Conservation (phyloP, 2,329 filamentous ascomycete genomes). For the Zarea fungicola region DNA sequence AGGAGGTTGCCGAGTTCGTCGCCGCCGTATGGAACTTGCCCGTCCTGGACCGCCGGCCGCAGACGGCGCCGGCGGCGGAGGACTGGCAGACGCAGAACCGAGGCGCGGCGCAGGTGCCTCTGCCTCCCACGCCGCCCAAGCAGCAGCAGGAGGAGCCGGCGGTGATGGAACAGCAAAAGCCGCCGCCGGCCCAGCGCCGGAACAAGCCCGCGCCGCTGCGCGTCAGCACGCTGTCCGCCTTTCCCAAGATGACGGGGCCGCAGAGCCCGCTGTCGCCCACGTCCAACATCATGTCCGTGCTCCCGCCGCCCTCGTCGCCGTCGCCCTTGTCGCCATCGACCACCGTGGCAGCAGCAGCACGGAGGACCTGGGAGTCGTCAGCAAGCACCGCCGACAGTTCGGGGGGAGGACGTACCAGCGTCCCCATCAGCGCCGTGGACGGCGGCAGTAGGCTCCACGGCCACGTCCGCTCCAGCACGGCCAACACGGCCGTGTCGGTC, state of each 20-base stretch:
- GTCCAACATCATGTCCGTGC: conserved; percentile 4
- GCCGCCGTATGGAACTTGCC: conserved; percentile 44
- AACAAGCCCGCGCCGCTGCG: conserved; percentile 5
- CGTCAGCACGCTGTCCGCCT: conserved; percentile 1
- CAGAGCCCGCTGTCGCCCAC: conserved; percentile 5
- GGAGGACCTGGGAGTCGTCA: neutral
- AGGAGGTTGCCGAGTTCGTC: conserved; percentile 51
- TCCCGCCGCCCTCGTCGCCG: conserved; percentile 2
- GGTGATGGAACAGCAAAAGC: neutral
- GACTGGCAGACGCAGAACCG: neutral
- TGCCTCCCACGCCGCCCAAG: neutral
- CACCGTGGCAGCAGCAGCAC: neutral
- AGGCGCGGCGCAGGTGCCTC: too few species aligned
- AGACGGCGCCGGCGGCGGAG: neutral
- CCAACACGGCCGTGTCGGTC: too few species aligned
- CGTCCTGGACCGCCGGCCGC: neutral
- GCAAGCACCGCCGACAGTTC: neutral
- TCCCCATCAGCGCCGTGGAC: neutral
- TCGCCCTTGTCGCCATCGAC: neutral
- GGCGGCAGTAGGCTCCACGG: too few species aligned
- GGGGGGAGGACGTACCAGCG: conserved; percentile 3
- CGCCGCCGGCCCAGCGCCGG: neutral
- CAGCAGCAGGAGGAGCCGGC: neutral
- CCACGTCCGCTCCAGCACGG: too few species aligned
- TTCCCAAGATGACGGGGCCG: conserved; percentile 6